Evolutionary conservation across 495 filamentous ascomycete genomes (phyloP).

Genomic region (Penicillium angulare): DNA sequence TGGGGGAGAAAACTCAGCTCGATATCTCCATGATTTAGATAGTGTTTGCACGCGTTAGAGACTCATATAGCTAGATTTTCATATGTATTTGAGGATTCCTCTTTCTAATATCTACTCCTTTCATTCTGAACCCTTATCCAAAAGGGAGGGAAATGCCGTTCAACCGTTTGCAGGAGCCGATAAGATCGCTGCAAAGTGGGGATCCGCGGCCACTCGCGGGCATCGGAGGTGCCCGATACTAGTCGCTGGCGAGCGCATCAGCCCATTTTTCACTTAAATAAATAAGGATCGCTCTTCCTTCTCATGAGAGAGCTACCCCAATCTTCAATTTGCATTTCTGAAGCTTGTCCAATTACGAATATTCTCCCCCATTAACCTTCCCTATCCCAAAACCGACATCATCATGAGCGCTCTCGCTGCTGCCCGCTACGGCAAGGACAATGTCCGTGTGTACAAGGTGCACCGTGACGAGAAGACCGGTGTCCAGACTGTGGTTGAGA

Average conservation of each 20-base stretch:
- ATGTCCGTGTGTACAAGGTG: slow-evolving; percentile 96
- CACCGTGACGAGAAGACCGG: slow-evolving; percentile 71
- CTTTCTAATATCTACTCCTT: neutral
- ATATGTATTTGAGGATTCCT: too few species aligned
- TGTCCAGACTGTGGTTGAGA: slow-evolving; percentile 83
- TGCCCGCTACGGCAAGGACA: slow-evolving; percentile 93
- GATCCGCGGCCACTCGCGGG: slow-evolving; percentile 37
- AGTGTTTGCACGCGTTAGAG: too few species aligned
- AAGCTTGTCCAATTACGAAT: neutral
- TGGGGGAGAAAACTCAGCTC: slow-evolving; percentile 20
- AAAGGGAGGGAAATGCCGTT: neutral
- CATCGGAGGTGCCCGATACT: slow-evolving; percentile 46
- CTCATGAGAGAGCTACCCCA: neutral
- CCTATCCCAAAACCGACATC: too few species aligned
- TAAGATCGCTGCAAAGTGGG: slow-evolving; percentile 19
- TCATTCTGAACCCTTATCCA: neutral
- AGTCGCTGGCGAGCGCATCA: slow-evolving; percentile 15
- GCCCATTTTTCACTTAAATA: slow-evolving; percentile 11
- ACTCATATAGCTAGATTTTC: too few species aligned
- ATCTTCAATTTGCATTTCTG: slow-evolving; percentile 1
- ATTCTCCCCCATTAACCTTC: neutral
- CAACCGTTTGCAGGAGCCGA: neutral
- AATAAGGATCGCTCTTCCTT: slow-evolving; percentile 14
- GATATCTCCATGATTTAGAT: too few species aligned
- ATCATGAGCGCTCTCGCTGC: slow-evolving; percentile 54